Evolutionary conservation across 2,329 filamentous ascomycete species (phyloP), one percentile per base, ranked within the genome.

Genomic region (Nothophaeocryptopus gaeumannii): DNA sequence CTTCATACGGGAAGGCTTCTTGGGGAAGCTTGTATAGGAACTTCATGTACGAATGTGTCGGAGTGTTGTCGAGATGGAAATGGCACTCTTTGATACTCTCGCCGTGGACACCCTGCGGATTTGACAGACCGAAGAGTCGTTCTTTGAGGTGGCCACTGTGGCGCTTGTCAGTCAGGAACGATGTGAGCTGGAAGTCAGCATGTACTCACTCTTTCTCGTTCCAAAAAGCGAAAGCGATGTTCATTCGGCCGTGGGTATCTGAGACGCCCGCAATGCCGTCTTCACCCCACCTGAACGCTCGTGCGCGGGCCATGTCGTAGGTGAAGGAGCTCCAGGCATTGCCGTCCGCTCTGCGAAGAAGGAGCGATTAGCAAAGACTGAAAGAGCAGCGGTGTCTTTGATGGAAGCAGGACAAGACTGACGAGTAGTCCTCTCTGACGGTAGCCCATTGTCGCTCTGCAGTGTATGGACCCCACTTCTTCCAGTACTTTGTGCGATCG

Each of bases 261-360:
- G 77, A 95, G 26, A 97, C 90, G 67, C 92, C 92, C 49, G 92
- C 90, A 72, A 97, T 97, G 56, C 92, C 92, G 68, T 97, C 92
- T 68, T 97, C 92, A 55, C 92, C 92, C 92, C 92, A 97, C 64
- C 92, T 83, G 70, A 91, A 97, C 55, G 89, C 83, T 71, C 92
- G 83, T 53, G 88, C 91, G 62, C 90, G 83, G 47, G 93, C 88
- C 72, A 96, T 85, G 55, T 96, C 90, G 73, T 97, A 90, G 26
- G 89, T 86, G 69, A 97, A 97, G 74, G 96, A 88, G 68, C 88
- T 95, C 92, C 92, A 97, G 42, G 92, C 92, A 75, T 97, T 89
- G 64, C 92, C 92, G 69, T 84, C 76, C 58, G 91, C 86, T 47
- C 84, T 85, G 66, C 82, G 13, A 20, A 51, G 45, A 53, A 26